phyloP scores from a whole-genome alignment of 2,329 filamentous ascomycete species.

The Lasiodiplodia gonubiensis region DNA sequence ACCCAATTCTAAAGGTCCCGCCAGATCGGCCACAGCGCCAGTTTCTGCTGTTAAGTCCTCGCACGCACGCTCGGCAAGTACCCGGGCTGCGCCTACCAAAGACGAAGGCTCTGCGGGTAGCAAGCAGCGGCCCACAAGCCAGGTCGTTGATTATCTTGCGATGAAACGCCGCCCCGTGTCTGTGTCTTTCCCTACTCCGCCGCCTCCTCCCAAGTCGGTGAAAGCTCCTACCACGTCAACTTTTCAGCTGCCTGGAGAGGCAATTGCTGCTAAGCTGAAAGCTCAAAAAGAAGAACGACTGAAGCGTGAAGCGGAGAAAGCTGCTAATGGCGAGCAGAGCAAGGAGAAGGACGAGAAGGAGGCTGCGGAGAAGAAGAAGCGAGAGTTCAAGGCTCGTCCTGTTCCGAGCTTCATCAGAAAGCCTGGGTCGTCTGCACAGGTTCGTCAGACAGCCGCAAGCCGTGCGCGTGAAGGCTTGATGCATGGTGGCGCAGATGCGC shows the following conservation, averaged over 20 bases:
- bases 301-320: conserved; percentile 40
- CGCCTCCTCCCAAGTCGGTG: conserved; percentile 55
- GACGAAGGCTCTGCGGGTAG: conserved; percentile 1
- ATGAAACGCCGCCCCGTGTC: conserved; percentile 55
- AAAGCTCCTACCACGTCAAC: conserved; percentile 57
- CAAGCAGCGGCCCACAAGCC: conserved; percentile 13
- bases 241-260: conserved; percentile 61
- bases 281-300: conserved; percentile 57
- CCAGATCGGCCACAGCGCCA: background rate
- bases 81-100: conserved; percentile 18
- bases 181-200: conserved; percentile 54
- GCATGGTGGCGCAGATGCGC: conserved; percentile 1
- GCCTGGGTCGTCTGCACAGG: conserved; percentile 38
- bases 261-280: conserved; percentile 59
- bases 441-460: conserved; percentile 55
- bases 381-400: conserved; percentile 55
- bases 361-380: conserved; percentile 44
- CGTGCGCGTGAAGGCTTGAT: conserved; percentile 47
- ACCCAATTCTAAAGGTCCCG: background rate
- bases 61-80: conserved; percentile 19
- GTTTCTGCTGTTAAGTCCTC: background rate
- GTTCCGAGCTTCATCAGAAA: conserved; percentile 44
- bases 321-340: conserved; percentile 1
- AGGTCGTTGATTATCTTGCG: conserved; percentile 43
- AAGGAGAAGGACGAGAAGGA: conserved; percentile 36